Evolutionary conservation across 495 filamentous ascomycete species (phyloP), one percentile per base, ranked within the genome.

Genomic region (Lasiosphaeris hirsuta): DNA sequence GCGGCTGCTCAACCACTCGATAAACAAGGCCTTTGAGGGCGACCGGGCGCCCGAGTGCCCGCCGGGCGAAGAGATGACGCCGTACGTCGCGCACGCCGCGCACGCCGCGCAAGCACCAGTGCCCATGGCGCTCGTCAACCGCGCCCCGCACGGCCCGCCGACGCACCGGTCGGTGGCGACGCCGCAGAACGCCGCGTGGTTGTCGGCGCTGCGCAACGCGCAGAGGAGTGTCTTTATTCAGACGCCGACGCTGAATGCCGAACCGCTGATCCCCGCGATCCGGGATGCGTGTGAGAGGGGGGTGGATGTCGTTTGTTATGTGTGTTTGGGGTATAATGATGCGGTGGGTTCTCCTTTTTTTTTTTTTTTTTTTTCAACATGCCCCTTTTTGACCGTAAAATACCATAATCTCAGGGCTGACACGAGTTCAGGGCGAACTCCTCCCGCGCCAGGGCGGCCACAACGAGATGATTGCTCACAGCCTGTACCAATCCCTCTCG

Each of bases 271-370:
- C 1, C 80, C 85, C 1, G 83, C 84, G 3, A 71, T 91, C 18
- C 56, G 78, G 1, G 78, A 79, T 15, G 87, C 88, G 1, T 79
- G 83, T n/a, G 77, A 82, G 49, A 77, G 87, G 13, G 87, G 87
- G 11, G 72, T 90, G 2, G 71, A 81, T 10, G 84, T 91, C 1
- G 81, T 80, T 2, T 85, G 79, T 63, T 90, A 89, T 56, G 71
- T 91, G 17, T 89, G 86, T 51, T 78, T 91, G 1, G 86, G 89
- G 1, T 92, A 92, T 67, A 91, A 91, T 60, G 88, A 92, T 58
- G 74, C 84, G 7, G 77, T 79, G 61, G 45, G 71, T 67, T 40
- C 30, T 40, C 38, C 17, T n/a, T n/a, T n/a, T n/a, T n/a, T n/a
- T n/a, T n/a, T n/a, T n/a, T n/a, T n/a, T n/a, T n/a, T n/a, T n/a